These are phyloP conservation scores for Suillus subluteus DNA, from an alignment of 768 basidiomycete species.

Conservation along the genomic window DNA sequence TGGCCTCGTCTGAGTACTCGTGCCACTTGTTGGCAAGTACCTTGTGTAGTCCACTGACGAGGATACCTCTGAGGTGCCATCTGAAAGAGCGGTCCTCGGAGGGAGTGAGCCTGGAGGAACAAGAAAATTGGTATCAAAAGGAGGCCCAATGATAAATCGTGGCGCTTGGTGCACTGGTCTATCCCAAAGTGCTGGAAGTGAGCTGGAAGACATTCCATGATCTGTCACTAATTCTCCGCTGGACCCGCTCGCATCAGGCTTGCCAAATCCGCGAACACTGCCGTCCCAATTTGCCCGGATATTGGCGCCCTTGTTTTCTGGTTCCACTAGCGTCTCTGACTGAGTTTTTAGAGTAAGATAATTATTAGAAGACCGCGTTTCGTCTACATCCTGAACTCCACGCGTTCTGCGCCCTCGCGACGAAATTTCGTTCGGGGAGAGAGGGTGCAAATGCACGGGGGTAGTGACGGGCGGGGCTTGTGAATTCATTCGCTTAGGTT, in stretches of 20 bases:
- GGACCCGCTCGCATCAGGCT: constrained; percentile 37
- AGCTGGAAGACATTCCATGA: constrained; percentile 37
- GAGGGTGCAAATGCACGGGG: constrained; percentile 73
- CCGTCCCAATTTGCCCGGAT: constrained; percentile 47
- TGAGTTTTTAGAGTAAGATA: constrained; percentile 69
- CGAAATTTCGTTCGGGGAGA: constrained; percentile 58
- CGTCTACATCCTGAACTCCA: constrained; percentile 35
- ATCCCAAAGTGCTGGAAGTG: constrained; percentile 48
- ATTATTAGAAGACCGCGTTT: constrained; percentile 43
- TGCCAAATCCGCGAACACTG: constrained; percentile 61
- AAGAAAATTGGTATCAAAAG: constrained; percentile 35
- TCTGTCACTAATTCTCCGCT: constrained; percentile 23
- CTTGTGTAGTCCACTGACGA: constrained; percentile 41
- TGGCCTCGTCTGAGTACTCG: constrained; percentile 73
- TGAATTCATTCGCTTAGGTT: constrained; percentile 26
- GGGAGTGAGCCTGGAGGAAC: constrained; percentile 40
- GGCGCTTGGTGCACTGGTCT: constrained; percentile 30
- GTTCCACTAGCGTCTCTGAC: constrained; percentile 47
- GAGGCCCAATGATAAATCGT: constrained; percentile 47
- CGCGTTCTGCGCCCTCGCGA: constrained; percentile 54
- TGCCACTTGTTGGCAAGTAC: constrained; percentile 78
- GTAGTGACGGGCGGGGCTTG: constrained; percentile 42
- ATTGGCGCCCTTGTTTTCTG: constrained; percentile 27
- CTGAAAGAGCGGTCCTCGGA: constrained; percentile 16
- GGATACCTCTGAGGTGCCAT: constrained; percentile 17